These are phyloP conservation scores for Neostapfia colusana DNA, from an alignment of 176 grass and related monocot species.

Conservation along the genomic window DNA sequence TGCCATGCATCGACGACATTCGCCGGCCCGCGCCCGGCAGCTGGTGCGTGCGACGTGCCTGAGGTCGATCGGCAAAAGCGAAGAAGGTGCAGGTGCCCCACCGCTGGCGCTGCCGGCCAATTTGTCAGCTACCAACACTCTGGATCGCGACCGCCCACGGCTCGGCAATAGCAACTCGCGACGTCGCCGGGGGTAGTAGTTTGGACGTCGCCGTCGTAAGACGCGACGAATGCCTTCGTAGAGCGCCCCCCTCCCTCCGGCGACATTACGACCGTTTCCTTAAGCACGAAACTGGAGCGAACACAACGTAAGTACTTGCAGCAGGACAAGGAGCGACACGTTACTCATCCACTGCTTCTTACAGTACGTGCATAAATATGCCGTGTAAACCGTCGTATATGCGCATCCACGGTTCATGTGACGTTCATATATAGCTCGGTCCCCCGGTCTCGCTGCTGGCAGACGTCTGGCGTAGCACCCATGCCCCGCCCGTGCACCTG, in stretches of 20 bases:
- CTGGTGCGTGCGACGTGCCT: background rate
- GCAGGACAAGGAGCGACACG: background rate
- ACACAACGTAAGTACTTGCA: background rate
- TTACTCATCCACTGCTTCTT: too few relatives aligned
- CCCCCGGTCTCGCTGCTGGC: background rate
- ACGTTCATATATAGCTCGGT: background rate
- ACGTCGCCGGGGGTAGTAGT: background rate
- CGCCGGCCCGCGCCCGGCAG: background rate
- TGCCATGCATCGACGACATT: background rate
- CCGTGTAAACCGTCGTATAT: background rate
- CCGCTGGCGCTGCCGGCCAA: background rate
- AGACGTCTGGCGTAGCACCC: background rate
- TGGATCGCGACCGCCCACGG: background rate
- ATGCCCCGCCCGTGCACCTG: background rate
- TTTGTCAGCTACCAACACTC: background rate
- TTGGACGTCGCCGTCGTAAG: background rate
- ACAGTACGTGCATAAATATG: too few relatives aligned
- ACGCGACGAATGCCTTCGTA: background rate
- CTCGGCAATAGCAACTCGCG: background rate
- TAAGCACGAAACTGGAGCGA: background rate
- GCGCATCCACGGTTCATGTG: background rate
- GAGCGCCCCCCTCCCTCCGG: background rate
- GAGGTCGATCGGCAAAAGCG: constrained; percentile 28
- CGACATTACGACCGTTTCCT: background rate
- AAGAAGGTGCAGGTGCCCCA: background rate